Conservation (phyloP, 108 stramenopile species). For the Pseudonitzschia delicatissima region DNA sequence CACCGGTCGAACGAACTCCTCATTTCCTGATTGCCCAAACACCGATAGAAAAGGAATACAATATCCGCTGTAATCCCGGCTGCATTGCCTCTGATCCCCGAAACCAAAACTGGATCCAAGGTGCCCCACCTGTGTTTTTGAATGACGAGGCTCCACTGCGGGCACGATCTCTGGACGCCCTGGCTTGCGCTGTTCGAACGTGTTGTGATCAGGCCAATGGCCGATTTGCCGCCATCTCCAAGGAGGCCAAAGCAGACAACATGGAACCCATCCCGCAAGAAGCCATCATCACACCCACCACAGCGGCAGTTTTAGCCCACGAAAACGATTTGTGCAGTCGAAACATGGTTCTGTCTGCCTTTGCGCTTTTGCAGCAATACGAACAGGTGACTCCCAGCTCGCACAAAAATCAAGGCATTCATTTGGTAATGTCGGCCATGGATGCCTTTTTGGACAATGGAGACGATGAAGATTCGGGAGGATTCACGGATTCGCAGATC, state of each 20-base stretch:
- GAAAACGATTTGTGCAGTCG: constrained; percentile 85
- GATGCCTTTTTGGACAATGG: constrained; percentile 82
- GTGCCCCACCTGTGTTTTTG: constrained; percentile 80
- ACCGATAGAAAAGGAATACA: constrained; percentile 49
- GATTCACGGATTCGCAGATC: constrained; percentile 81
- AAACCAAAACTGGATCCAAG: constrained; percentile 89
- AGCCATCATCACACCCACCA: constrained; percentile 46
- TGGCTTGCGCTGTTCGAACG: constrained; percentile 81
- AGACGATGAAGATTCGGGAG: constrained; percentile 58
- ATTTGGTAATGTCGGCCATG: constrained; percentile 71
- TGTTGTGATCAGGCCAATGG: constrained; percentile 85
- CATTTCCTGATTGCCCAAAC: constrained; percentile 17
- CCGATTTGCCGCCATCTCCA: constrained; percentile 65
- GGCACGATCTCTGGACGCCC: constrained; percentile 75
- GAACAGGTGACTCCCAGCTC: constrained; percentile 34
- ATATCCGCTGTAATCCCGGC: constrained; percentile 37
- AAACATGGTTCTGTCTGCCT: constrained; percentile 80
- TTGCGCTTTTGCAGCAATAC: constrained; percentile 72
- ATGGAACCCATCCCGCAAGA: constrained; percentile 37
- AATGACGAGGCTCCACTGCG: constrained; percentile 83
- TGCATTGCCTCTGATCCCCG: constrained; percentile 61
- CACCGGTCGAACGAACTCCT: constrained; percentile 32
- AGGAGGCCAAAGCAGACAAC: constrained; percentile 34
- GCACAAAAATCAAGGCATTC: constrained; percentile 71
- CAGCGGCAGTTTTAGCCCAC: constrained; percentile 65